Conservation (phyloP, 2,329 filamentous ascomycete genomes). For the Penicillium sp. region DNA sequence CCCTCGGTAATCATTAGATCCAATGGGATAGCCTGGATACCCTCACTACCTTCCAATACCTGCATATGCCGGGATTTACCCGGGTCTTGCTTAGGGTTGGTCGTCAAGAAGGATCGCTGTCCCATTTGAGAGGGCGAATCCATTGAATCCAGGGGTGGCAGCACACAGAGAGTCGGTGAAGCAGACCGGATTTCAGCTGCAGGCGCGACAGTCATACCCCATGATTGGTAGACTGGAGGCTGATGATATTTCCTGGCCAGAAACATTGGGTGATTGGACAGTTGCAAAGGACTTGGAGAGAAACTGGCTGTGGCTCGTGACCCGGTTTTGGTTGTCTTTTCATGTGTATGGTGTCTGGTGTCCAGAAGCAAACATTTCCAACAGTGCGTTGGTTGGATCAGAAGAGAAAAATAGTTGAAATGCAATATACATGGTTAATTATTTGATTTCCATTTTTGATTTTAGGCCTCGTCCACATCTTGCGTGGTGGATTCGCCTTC, state of each 20-base stretch:
- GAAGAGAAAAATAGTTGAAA: not conserved
- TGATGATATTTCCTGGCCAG: not conserved
- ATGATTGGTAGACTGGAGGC: not conserved
- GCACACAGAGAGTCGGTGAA: conserved; percentile 20
- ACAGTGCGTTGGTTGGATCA: not conserved
- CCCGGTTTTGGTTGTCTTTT: conserved; percentile 14
- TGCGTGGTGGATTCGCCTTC: not conserved
- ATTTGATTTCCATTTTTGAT: not conserved
- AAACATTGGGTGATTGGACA: not conserved
- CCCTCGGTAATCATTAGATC: not conserved
- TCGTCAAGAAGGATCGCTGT: conserved; percentile 11
- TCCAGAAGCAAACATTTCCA: conserved; percentile 21
- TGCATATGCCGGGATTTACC: conserved; percentile 7
- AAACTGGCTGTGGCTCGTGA: conserved; percentile 14
- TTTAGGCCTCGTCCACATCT: not conserved
- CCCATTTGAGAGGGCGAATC: not conserved
- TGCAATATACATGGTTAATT: not conserved
- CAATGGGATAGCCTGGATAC: conserved; percentile 15
- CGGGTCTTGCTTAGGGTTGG: not conserved
- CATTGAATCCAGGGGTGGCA: conserved; percentile 14
- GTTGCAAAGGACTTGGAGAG: not conserved
- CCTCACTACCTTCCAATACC: not conserved
- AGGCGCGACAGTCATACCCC: not conserved
- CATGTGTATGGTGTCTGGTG: not conserved
- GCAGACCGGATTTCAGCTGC: not conserved